A percentile compares a stretch with the other conserved stretches of the same genome.
These are phyloP conservation scores for Chrysanthemum makinoi DNA, from an alignment of 129 eudicot species.

Conservation along the genomic window DNA sequence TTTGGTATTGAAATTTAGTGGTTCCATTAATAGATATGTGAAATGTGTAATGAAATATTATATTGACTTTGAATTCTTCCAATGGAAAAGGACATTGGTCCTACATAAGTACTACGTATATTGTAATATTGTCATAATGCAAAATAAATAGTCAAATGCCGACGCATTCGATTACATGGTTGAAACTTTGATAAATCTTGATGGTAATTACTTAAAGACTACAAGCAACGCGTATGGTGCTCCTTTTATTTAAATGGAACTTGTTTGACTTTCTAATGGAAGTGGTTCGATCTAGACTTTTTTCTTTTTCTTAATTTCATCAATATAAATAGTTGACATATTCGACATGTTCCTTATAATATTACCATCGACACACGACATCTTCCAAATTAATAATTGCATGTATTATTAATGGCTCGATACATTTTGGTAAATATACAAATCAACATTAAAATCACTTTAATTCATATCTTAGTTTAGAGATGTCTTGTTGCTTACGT, in stretches of 20 bases:
- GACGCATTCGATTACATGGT: conserved; percentile 35
- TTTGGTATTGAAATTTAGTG: neutral
- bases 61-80: conserved; percentile 23
- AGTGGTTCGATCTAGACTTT: conserved; percentile 23
- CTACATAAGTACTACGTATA: neutral
- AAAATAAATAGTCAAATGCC: conserved; percentile 25
- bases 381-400: no score
- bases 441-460: no score
- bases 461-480: no score
- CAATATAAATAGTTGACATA: no score
- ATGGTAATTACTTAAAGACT: conserved; percentile 9
- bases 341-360: no score
- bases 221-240: conserved; percentile 27
- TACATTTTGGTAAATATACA: no score
- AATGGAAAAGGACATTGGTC: conserved; percentile 13
- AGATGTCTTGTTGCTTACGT: no score
- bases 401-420: no score
- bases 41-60: conserved; percentile 20
- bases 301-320: neutral
- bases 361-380: no score
- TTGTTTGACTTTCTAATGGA: conserved; percentile 21
- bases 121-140: neutral
- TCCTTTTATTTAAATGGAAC: conserved; percentile 17
- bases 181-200: conserved; percentile 20
- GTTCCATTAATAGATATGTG: neutral